Percentiles rank a stretch among this genome's conserved stretches.
Conservation (phyloP, 2,329 filamentous ascomycete species). For the Cladorrhinum sp. region DNA sequence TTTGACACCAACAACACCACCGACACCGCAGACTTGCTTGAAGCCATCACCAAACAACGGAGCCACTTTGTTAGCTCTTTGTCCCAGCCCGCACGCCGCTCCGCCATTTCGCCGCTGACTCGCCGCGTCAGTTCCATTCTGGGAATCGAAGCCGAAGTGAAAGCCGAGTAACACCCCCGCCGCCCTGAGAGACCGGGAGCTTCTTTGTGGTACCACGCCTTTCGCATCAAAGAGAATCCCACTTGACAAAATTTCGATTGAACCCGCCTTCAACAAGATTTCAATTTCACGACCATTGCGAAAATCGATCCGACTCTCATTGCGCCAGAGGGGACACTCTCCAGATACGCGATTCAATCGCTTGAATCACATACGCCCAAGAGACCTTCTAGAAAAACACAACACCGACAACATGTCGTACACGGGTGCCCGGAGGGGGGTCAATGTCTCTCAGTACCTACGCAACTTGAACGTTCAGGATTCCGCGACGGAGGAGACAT, state of each 20-base stretch:
- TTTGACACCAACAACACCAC: neutral
- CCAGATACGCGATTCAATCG: slow-evolving; percentile 4
- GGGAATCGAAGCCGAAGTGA: slow-evolving; percentile 1
- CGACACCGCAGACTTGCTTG: neutral
- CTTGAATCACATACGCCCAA: neutral
- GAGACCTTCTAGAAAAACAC: neutral
- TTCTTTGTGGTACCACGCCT: slow-evolving; percentile 7
- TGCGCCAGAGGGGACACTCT: neutral
- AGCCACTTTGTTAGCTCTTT: slow-evolving; percentile 7
- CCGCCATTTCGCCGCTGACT: slow-evolving; percentile 8
- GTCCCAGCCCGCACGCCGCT: slow-evolving; percentile 8
- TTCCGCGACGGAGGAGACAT: slow-evolving; percentile 44
- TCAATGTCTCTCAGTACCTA: slow-evolving; percentile 88
- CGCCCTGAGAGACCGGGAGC: neutral
- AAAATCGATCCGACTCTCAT: neutral
- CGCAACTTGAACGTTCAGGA: slow-evolving; percentile 77
- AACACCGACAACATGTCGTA: slow-evolving; percentile 56
- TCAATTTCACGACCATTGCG: neutral
- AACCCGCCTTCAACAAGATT: neutral
- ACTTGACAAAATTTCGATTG: neutral
- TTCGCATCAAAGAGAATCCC: slow-evolving; percentile 1
- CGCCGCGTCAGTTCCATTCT: slow-evolving; percentile 6
- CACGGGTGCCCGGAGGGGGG: slow-evolving; percentile 72
- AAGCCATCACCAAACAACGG: slow-evolving; percentile 13
- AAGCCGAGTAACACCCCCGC: slow-evolving; percentile 16